Conservation (phyloP, 495 filamentous ascomycete species). For the Talaromyces wortmannii region DNA sequence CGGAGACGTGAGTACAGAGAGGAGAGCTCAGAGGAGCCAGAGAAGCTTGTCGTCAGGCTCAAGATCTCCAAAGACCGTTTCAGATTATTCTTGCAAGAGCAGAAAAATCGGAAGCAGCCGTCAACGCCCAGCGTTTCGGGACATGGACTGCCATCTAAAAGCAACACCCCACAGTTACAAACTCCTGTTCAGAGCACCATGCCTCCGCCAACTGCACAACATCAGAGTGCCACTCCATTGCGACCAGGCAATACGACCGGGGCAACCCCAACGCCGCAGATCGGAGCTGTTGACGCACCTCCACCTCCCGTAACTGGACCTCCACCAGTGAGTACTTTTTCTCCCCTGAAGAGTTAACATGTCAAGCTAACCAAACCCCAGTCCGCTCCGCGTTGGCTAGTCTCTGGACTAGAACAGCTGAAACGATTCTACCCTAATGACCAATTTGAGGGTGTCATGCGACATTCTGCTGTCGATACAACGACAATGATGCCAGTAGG, state of each 20-base stretch:
- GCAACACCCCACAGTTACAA: conserved; percentile 41
- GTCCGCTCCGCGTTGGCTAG: conserved; percentile 81
- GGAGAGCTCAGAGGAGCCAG: conserved; percentile 61
- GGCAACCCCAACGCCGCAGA: conserved; percentile 38
- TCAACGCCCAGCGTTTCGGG: conserved; percentile 10
- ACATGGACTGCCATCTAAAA: conserved; percentile 38
- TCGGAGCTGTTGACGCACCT: conserved; percentile 57
- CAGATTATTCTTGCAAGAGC: conserved; percentile 50
- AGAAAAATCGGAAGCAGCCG: conserved; percentile 32
- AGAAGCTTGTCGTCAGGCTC: conserved; percentile 64
- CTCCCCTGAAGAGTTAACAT: not conserved
- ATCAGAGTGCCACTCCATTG: conserved; percentile 19
- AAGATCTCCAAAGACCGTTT: conserved; percentile 59
- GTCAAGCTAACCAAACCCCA: conserved; percentile 21
- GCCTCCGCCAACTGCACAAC: conserved; percentile 46
- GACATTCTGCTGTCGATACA: conserved; percentile 67
- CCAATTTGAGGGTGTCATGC: conserved; percentile 80
- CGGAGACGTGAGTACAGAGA: conserved; percentile 60
- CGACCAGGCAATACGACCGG: conserved; percentile 21
- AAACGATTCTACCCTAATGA: conserved; percentile 63
- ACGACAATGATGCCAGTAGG: conserved; percentile 50
- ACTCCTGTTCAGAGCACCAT: conserved; percentile 52
- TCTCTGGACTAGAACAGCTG: conserved; percentile 54
- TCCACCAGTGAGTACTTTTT: conserved; percentile 45
- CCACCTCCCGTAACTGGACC: conserved; percentile 49